Evolutionary conservation across 495 filamentous ascomycete genomes (phyloP), one percentile per base, ranked within the genome.

Genomic region (Aspergillus indologenus): DNA sequence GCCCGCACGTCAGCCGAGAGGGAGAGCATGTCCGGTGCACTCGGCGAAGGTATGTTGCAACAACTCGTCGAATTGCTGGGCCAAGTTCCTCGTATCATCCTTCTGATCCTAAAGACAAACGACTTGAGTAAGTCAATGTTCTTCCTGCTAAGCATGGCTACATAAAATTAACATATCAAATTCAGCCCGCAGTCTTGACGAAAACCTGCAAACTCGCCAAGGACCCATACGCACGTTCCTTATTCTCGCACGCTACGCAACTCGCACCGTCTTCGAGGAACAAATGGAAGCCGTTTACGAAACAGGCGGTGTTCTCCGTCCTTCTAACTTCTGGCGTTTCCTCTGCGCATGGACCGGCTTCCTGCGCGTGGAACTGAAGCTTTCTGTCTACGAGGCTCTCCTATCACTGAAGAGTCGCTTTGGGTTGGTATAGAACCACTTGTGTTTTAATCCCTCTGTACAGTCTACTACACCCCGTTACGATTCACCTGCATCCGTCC

Each of bases 101-200:
- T 99, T 17, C 78, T 99, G 5, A 97, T 99, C 63, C 81, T 99
- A 54, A 99, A 99, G 75, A 99, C 95, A 1, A 99, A 99, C 69
- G 95, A 99, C 71, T 76, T 99, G 44, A 99, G 83, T 86, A 79
- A 66, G 83, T 73, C 46, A 7, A 34, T 8, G n/a, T 20, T 22
- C 53, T 52, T 0, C 45, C 45, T 53, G 1, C 18, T 17, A 14
- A 22, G 43, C 47, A 46, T 9, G 49, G 31, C 49, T 4, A 58
- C 53, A 66, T 66, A 47, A 9, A 3, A 9, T 63, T 31, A 54
- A 23, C 24, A 17, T 15, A 40, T 2, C 34, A 11, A 14, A 6
- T 44, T 45, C 59, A 86, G 83, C 94, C 24, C 86, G 95, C 59
- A 93, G 88, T 61, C 82, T 99, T 26, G 95, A 99, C 65, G 95